phyloP scores from a whole-genome alignment of 179 eudicot genomes.

The Carnegiea gigantea region DNA sequence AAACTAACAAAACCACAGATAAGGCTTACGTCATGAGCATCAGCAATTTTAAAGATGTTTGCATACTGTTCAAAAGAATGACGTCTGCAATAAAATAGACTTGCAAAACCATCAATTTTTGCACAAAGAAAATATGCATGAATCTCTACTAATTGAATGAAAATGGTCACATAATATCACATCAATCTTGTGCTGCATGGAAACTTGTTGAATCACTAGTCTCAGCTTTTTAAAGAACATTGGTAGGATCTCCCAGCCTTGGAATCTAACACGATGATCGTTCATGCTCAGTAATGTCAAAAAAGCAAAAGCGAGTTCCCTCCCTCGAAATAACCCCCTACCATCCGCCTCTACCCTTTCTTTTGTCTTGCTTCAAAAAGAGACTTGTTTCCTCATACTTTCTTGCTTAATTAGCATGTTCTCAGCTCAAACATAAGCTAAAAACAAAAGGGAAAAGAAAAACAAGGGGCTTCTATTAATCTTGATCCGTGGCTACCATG shows the following conservation, averaged over 20 bases:
- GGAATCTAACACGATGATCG: neutral
- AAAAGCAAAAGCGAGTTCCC: neutral
- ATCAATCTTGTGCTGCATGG: neutral
- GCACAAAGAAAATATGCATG: neutral
- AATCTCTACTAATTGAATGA: neutral
- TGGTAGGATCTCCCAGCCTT: neutral
- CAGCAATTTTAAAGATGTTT: constrained; percentile 9
- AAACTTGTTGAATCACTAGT: neutral
- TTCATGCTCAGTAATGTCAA: neutral
- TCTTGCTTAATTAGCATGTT: no score
- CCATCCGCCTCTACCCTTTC: no score
- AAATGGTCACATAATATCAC: neutral
- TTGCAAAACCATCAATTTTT: neutral
- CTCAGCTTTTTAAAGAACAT: neutral
- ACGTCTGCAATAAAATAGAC: neutral
- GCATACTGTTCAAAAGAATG: neutral
- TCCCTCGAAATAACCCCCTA: no score
- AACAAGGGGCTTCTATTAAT: neutral
- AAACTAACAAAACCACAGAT: neutral
- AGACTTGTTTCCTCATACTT: no score
- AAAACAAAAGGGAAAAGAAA: no score
- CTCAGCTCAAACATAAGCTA: no score
- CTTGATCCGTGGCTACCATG: neutral
- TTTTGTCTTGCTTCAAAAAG: no score
- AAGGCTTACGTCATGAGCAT: constrained; percentile 2